Conservation (phyloP, 2,329 filamentous ascomycete genomes). For the Aspergillus transmontanensis region DNA sequence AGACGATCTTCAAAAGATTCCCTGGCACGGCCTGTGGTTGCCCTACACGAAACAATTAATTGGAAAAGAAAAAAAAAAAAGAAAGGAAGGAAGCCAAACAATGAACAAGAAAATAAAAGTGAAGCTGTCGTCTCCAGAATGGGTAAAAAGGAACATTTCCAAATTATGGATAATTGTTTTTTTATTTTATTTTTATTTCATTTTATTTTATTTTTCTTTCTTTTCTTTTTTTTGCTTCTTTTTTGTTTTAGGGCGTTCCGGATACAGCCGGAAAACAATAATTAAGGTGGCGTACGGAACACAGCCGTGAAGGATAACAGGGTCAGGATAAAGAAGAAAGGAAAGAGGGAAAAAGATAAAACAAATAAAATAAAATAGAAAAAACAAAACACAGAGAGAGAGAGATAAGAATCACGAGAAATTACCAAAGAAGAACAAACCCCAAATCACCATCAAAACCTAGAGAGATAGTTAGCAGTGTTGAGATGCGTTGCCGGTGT, state of each 20-base stretch:
- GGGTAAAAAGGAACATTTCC: not conserved
- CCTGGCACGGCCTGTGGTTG: conserved; percentile 1
- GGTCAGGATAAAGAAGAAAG: not conserved
- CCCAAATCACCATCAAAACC: not conserved
- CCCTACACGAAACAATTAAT: not conserved
- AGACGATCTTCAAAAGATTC: conserved; percentile 2
- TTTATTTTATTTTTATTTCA: not conserved
- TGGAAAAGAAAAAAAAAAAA: not conserved
- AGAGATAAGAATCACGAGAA: not conserved
- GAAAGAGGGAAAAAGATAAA: not conserved
- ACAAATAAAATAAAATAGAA: not conserved
- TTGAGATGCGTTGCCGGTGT: not conserved
- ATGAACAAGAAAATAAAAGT: not conserved
- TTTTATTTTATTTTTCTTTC: not conserved
- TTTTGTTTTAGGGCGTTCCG: not conserved
- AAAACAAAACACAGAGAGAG: too few species aligned
- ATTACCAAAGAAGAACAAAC: not conserved
- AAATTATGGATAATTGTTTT: not conserved
- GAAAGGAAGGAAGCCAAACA: not conserved
- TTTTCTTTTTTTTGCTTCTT: not conserved
- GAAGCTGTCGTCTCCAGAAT: not conserved
- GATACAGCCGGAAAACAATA: conserved; percentile 7
- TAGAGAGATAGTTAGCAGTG: not conserved
- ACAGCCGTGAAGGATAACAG: conserved; percentile 1
- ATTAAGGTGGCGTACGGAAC: conserved; percentile 6